Evolutionary conservation across 2,329 filamentous ascomycete genomes (phyloP).

Genomic region (Aspergillus sp.): DNA sequence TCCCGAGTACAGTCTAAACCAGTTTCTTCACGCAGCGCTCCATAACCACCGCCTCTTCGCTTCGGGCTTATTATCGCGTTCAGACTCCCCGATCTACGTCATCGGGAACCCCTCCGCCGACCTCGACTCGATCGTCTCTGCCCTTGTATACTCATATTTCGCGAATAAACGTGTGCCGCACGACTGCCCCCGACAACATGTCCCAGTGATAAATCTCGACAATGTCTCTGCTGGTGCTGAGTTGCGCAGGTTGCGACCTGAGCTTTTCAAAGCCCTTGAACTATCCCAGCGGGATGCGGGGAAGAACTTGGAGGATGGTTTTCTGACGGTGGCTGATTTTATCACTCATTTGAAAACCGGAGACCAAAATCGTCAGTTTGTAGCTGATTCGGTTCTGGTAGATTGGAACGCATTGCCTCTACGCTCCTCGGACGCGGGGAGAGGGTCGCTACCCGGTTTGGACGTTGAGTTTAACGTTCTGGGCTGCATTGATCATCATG

Average conservation of each 20-base stretch:
- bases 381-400: conserved; percentile 37
- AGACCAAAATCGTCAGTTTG: background rate
- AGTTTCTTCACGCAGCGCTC: conserved; percentile 38
- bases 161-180: conserved; percentile 32
- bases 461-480: conserved; percentile 42
- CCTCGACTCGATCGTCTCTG: conserved; percentile 63
- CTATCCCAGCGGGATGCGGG: conserved; percentile 38
- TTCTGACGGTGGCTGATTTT: conserved; percentile 45
- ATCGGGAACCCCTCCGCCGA: conserved; percentile 52
- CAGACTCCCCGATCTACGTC: conserved; percentile 38
- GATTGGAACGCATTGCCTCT: conserved; percentile 48
- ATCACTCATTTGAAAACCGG: conserved; percentile 21
- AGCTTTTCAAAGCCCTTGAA: conserved; percentile 58
- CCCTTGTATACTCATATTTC: conserved; percentile 62
- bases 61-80: conserved; percentile 16
- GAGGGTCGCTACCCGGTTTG: conserved; percentile 50
- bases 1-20: conserved; percentile 25
- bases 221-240: conserved; percentile 46
- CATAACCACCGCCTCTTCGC: conserved; percentile 30
- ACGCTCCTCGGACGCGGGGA: conserved; percentile 45
- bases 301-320: conserved; percentile 25
- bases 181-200: conserved; percentile 43
- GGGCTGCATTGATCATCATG: conserved; percentile 63
- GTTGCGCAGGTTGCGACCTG: conserved; percentile 55
- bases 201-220: conserved; percentile 61